Conservation (phyloP, 2,329 filamentous ascomycete species). For the Talaromyces sp. region DNA sequence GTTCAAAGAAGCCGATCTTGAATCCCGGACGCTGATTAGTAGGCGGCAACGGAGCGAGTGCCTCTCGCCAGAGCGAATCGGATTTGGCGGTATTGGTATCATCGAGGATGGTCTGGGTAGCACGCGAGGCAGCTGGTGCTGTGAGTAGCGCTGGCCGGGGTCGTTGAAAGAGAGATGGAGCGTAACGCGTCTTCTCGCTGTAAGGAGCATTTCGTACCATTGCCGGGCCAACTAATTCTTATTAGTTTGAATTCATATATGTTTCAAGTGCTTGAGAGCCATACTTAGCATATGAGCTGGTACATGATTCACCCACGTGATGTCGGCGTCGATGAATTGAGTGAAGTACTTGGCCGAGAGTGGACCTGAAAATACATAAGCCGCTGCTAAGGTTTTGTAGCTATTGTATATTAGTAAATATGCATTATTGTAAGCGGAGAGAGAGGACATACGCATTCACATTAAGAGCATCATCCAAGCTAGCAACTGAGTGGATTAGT, state of each 20-base stretch:
- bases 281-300: conserved; percentile 56
- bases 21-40: conserved; percentile 29
- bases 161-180: conserved; percentile 47
- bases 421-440: background rate
- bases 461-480: conserved; percentile 59
- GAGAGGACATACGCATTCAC: conserved; percentile 34
- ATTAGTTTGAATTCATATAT: background rate
- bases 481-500: conserved; percentile 50
- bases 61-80: conserved; percentile 30
- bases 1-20: conserved; percentile 53
- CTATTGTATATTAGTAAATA: conserved; percentile 12
- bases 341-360: conserved; percentile 61
- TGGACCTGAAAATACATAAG: conserved; percentile 57
- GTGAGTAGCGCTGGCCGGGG: conserved; percentile 49
- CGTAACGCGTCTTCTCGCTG: conserved; percentile 47
- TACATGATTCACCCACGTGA: conserved; percentile 61
- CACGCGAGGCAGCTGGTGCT: conserved; percentile 16
- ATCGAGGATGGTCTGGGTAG: conserved; percentile 17
- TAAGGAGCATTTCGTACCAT: conserved; percentile 38
- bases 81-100: conserved; percentile 19
- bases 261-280: conserved; percentile 4
- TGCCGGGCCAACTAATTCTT: conserved; percentile 25
- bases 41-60: conserved; percentile 37
- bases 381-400: conserved; percentile 44
- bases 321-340: conserved; percentile 56